These are phyloP conservation scores for Pseudocercospora pini-densiflorae DNA, from an alignment of 2,329 filamentous ascomycete species.

Conservation along the genomic window DNA sequence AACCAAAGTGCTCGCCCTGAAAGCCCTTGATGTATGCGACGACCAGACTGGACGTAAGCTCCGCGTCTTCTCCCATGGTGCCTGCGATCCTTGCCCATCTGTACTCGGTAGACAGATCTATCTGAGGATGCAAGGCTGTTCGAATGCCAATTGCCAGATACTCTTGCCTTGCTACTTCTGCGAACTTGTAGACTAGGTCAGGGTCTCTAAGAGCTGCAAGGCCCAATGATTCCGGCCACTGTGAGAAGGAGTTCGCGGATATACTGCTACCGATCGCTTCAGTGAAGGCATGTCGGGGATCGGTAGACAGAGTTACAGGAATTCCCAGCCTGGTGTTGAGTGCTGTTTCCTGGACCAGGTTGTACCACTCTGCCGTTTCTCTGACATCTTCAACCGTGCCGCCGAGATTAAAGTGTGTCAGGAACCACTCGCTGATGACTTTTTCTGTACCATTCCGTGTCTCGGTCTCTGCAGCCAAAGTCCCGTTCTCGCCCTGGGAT, in stretches of 20 bases:
- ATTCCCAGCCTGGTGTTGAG: slow-evolving; percentile 55
- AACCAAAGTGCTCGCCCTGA: slow-evolving; percentile 51
- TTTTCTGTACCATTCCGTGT: slow-evolving; percentile 38
- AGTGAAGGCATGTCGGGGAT: slow-evolving; percentile 54
- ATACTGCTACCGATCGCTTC: slow-evolving; percentile 51
- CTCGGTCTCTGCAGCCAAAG: slow-evolving; percentile 32
- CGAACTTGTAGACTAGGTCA: slow-evolving; percentile 52
- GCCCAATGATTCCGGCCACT: slow-evolving; percentile 59
- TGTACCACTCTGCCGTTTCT: slow-evolving; percentile 47
- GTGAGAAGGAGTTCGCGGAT: slow-evolving; percentile 50
- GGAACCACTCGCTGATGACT: slow-evolving; percentile 42
- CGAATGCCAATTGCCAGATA: slow-evolving; percentile 51
- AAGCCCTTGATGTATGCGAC: slow-evolving; percentile 56
- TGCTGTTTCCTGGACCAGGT: slow-evolving; percentile 48
- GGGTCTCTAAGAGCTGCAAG: slow-evolving; percentile 55
- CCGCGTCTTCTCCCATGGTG: slow-evolving; percentile 57
- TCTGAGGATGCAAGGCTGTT: slow-evolving; percentile 55
- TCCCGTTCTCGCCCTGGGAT: slow-evolving; percentile 40
- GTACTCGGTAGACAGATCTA: slow-evolving; percentile 58
- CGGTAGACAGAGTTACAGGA: slow-evolving; percentile 54
- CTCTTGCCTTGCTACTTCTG: slow-evolving; percentile 56
- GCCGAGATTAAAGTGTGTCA: slow-evolving; percentile 55
- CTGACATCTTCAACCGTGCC: slow-evolving; percentile 49
- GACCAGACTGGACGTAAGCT: slow-evolving; percentile 35
- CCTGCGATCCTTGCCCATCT: slow-evolving; percentile 54